Percentiles rank a stretch among this genome's conserved stretches.
Evolutionary conservation across 2,329 filamentous ascomycete species (phyloP).

Genomic region (Paecilomyces formosus): DNA sequence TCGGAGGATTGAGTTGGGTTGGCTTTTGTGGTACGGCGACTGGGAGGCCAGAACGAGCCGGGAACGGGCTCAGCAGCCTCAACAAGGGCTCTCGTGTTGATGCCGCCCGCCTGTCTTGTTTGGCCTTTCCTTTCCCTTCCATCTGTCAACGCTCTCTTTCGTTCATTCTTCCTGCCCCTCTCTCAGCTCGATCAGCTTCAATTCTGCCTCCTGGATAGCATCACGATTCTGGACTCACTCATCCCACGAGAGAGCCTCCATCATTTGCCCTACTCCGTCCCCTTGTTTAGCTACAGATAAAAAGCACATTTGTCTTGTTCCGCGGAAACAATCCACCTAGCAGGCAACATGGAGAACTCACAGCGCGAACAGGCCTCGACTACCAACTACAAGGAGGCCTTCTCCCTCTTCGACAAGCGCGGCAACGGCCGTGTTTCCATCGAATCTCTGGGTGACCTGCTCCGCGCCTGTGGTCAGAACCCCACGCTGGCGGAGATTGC

Average conservation of each 20-base stretch:
- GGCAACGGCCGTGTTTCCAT: slow-evolving; percentile 86
- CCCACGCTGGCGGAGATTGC: slow-evolving; percentile 88
- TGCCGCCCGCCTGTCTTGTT: background rate
- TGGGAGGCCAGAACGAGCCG: background rate
- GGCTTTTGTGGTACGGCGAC: background rate
- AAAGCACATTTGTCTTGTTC: background rate
- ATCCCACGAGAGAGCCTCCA: background rate
- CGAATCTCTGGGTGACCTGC: slow-evolving; percentile 82
- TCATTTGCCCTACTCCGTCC: background rate
- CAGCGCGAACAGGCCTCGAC: slow-evolving; percentile 48
- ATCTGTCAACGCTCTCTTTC: background rate
- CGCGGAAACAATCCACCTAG: slow-evolving; percentile 17
- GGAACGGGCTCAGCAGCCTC: background rate
- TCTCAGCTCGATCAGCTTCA: background rate
- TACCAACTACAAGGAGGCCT: slow-evolving; percentile 99
- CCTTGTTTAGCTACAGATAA: background rate
- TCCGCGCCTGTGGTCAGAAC: slow-evolving; percentile 96
- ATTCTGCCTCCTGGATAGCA: background rate
- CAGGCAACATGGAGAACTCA: slow-evolving; percentile 12
- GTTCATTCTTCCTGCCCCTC: slow-evolving; percentile 1
- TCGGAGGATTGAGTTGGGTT: background rate
- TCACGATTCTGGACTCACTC: background rate
- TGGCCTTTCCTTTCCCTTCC: background rate
- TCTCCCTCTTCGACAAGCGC: slow-evolving; percentile 99
- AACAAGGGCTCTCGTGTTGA: slow-evolving; percentile 3